Evolutionary conservation across 179 eudicot species (phyloP), one percentile per base, ranked within the genome.

Genomic region (Carnegiea gigantea): DNA sequence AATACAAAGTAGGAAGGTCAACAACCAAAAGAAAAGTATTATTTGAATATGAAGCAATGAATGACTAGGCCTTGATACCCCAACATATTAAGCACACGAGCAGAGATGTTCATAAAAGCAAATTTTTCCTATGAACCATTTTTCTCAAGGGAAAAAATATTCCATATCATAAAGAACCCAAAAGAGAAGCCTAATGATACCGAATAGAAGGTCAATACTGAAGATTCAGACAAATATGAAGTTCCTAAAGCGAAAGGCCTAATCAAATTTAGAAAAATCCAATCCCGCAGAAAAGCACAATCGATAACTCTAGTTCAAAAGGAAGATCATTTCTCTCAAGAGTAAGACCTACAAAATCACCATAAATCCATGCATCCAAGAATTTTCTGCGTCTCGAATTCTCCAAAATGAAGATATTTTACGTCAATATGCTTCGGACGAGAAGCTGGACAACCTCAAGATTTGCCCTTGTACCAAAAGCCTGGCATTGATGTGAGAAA

Each of bases 1-100:
- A 84, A 64, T 64, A 80, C 28, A 67, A n/a, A 74, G 77, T 26
- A 13, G 67, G 72, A 81, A 12, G 21, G 64, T 33, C 26, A 57
- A 57, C 21, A 12, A 57, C 6, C n/a, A 6, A 53, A 70, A n/a
- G 18, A 74, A 26, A 15, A 13, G 14, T n/a, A 12, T 49, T 20
- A 57, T 15, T 57, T 57, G 62, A 3, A 5, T 23, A 44, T 59
- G 11, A 44, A 28, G 24, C 53, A 78, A 40, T 59, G 33, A 40
- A 17, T 44, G 43, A 54, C 40, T 5, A 57, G 20, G n/a, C 11
- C 30, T 21, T 65, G 36, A 24, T 26, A 21, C 6, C 70, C 70
- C 11, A 24, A 65, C 30, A 65, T 23, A 26, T 3, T 65, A 65
- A 65, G 67, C 24, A 60, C 24, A 60, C 67, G 3, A 60, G 11